Conservation (phyloP, 1,284 basidiomycete species). For the Leccinum ambiguum region DNA sequence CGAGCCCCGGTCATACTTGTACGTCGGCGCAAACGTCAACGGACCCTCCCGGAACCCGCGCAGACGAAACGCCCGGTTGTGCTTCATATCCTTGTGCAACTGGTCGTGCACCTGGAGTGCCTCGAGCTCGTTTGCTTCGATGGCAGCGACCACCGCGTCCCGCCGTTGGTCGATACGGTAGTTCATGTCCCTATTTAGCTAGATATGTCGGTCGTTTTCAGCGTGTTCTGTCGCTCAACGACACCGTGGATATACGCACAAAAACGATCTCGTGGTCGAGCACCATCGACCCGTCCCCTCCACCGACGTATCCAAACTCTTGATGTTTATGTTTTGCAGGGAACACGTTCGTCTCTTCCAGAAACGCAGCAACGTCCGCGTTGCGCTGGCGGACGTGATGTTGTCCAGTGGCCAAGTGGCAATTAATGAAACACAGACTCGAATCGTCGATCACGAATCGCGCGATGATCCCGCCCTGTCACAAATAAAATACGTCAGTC, state of each 20-base stretch:
- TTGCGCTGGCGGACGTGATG: constrained; percentile 81
- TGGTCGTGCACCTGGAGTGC: constrained; percentile 83
- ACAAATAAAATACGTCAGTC: not conserved
- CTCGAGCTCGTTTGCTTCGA: constrained; percentile 64
- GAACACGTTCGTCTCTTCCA: constrained; percentile 81
- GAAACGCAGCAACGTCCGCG: constrained; percentile 80
- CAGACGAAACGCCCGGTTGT: constrained; percentile 84
- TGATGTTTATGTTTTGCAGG: constrained; percentile 40
- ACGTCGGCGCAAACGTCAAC: constrained; percentile 86
- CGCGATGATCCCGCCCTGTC: constrained; percentile 85
- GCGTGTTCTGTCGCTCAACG: not conserved
- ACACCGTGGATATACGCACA: constrained; percentile 50
- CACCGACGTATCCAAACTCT: constrained; percentile 74
- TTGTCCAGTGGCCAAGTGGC: constrained; percentile 95
- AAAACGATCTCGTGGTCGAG: constrained; percentile 95
- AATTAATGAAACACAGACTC: constrained; percentile 93
- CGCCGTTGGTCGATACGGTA: constrained; percentile 93
- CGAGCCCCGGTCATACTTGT: constrained; percentile 90
- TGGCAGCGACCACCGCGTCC: constrained; percentile 72
- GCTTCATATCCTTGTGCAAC: constrained; percentile 83
- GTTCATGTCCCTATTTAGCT: constrained; percentile 85
- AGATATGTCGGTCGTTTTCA: constrained; percentile 1
- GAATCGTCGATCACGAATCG: constrained; percentile 92
- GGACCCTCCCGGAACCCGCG: constrained; percentile 83
- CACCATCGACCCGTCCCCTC: constrained; percentile 93